phyloP scores from a whole-genome alignment of 116 monocot species.

The Trichopus zeylanicus region DNA sequence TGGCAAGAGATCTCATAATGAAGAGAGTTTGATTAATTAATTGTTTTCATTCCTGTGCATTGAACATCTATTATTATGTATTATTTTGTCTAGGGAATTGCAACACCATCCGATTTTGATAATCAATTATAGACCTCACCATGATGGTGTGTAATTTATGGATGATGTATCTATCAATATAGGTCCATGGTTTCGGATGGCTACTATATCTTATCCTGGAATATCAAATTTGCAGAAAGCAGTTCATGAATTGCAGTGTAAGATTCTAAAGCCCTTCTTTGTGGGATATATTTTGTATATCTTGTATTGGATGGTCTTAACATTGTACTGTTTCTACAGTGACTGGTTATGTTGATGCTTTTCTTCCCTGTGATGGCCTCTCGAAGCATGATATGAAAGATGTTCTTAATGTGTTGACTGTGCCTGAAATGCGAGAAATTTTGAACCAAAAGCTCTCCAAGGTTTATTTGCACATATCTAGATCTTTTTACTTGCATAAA shows the following conservation, averaged over 20 bases:
- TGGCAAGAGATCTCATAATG: no score
- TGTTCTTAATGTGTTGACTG: conserved; percentile 53
- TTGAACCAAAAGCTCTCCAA: conserved; percentile 25
- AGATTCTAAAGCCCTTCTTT: conserved; percentile 2
- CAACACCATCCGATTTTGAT: no score
- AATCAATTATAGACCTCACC: no score
- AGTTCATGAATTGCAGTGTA: conserved; percentile 69
- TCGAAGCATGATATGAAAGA: conserved; percentile 42
- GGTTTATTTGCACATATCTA: conserved; percentile 26
- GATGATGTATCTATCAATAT: background rate
- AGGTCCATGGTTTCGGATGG: conserved; percentile 93
- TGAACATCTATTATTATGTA: no score
- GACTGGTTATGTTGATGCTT: conserved; percentile 49
- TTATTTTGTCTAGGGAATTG: no score
- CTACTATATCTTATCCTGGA: conserved; percentile 61
- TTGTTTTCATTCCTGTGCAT: no score
- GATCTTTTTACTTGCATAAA: conserved; percentile 2
- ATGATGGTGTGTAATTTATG: conserved; percentile 3
- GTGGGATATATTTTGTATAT: background rate
- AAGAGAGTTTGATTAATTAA: no score
- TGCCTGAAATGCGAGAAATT: conserved; percentile 59
- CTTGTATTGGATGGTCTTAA: background rate
- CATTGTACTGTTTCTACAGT: conserved; percentile 28
- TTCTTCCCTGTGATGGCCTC: conserved; percentile 16
- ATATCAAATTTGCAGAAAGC: conserved; percentile 52